Evolutionary conservation across 768 basidiomycete genomes (phyloP).

Genomic region (Suillus hirtellus): DNA sequence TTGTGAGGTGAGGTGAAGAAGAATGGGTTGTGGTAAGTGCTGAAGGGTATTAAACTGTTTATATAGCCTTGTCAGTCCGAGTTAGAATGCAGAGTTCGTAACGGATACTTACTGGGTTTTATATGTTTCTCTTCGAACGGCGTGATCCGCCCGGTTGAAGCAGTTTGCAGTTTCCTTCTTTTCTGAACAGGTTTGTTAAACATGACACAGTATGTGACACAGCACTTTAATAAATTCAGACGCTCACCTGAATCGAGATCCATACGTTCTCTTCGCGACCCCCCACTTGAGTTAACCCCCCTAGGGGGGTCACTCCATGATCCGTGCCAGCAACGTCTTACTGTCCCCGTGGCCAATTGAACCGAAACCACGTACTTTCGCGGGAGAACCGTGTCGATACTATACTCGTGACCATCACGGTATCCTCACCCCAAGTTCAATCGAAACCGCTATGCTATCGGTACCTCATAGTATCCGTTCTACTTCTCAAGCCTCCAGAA

Average conservation of each 20-base stretch:
- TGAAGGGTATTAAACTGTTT: neutral
- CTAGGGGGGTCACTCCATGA: neutral
- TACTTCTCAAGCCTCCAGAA: neutral
- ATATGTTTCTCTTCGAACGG: neutral
- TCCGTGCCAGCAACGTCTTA: constrained; percentile 3
- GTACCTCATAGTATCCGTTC: neutral
- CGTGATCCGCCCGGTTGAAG: constrained; percentile 4
- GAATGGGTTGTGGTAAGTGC: neutral
- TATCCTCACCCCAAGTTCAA: neutral
- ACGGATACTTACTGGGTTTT: neutral
- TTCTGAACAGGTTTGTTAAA: constrained; percentile 3
- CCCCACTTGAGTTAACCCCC: neutral
- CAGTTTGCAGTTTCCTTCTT: neutral
- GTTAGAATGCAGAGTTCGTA: neutral
- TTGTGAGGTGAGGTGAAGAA: neutral
- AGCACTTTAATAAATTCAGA: neutral
- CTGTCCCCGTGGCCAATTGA: neutral
- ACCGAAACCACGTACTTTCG: neutral
- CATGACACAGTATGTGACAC: constrained; percentile 6
- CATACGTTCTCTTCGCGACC: neutral
- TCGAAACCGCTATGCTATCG: neutral
- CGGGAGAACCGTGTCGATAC: neutral
- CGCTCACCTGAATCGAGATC: neutral
- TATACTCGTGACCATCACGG: neutral
- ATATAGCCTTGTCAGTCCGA: neutral